Evolutionary conservation across 208 protist species (phyloP), one percentile per base, ranked within the genome.

Genomic region (Sergeia podlipaevii): DNA sequence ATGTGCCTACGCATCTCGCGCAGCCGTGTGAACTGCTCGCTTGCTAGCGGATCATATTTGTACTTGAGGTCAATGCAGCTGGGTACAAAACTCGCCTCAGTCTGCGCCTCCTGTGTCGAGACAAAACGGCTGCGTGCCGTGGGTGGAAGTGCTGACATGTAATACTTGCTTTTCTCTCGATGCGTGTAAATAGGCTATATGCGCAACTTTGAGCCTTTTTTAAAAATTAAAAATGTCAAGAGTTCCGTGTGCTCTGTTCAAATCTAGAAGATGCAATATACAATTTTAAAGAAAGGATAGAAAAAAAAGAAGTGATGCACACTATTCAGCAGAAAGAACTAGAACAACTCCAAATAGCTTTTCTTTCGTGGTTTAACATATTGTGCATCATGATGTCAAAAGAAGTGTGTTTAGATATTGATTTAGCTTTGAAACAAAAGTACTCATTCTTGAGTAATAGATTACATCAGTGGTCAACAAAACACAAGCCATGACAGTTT

Each of bases 101-200:
- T 97, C 44, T 95, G 88, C 28, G 80, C 77, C 43, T 72, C 80
- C 2, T 65, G 70, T n/a, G n/a, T n/a, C n/a, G n/a, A n/a, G n/a
- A n/a, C n/a, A n/a, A n/a, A n/a, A n/a, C n/a, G n/a, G n/a, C n/a
- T n/a, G n/a, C n/a, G n/a, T n/a, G n/a, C n/a, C n/a, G n/a, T n/a
- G n/a, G n/a, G n/a, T n/a, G n/a, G n/a, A n/a, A n/a, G n/a, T n/a
- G n/a, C n/a, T n/a, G n/a, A n/a, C n/a, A n/a, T n/a, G n/a, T n/a
- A n/a, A n/a, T n/a, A n/a, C n/a, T n/a, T n/a, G n/a, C n/a, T n/a
- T n/a, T n/a, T n/a, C n/a, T n/a, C n/a, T n/a, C n/a, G n/a, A n/a
- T n/a, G n/a, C n/a, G n/a, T n/a, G n/a, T n/a, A n/a, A n/a, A n/a
- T n/a, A n/a, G n/a, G n/a, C n/a, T n/a, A n/a, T n/a, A n/a, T n/a